Evolutionary conservation across 306 rosid genomes (phyloP), one percentile per base, ranked within the genome.

Genomic region (Lathyrus tuberosus): DNA sequence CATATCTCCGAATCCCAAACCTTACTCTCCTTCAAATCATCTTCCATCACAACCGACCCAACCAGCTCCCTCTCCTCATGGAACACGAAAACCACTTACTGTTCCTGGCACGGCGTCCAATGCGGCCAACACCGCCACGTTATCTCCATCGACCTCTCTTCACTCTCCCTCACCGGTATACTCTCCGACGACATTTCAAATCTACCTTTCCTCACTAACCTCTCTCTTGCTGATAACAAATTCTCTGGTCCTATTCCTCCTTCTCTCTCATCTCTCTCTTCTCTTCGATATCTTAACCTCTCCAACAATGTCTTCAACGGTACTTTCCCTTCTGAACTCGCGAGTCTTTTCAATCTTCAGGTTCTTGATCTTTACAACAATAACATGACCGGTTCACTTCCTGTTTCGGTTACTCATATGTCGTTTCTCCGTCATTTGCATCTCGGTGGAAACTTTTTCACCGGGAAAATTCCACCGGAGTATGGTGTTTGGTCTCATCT

Each of bases 351-450:
- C 41, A 86, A 54, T 13, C 96, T 92, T 3, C 78, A 73, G 2
- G 77, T 82, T 10, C 87, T 92, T 5, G 98, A 92, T 79, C 80
- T 92, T 15, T 92, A 89, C 67, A 92, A 92, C 77, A 92, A 89
- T 74, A 92, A 92, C 47, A 64, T 92, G 82, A 89, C 95, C 3
- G 98, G 98, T 0, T 73, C 62, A 0, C 80, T 92, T 3, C 98
- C 98, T 2, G 49, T 89, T 4, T 40, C 80, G 1, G 92, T 92
- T 4, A 68, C 85, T 10, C 58, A 73, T 18, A 73, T 92, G 84
- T 63, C 77, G 15, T 62, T 51, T 62, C 89, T 92, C 8, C 89
- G 84, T 15, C 98, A 92, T 68, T 80, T 92, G 80, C 96, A 92
- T 73, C 86, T 92, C 46, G 98, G 96, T 0, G 98, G 98, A 0